A percentile compares a stretch with the other conserved stretches of the same genome.
phyloP scores from a whole-genome alignment of 495 filamentous ascomycete genomes.

The Pyrenula aspistea region DNA sequence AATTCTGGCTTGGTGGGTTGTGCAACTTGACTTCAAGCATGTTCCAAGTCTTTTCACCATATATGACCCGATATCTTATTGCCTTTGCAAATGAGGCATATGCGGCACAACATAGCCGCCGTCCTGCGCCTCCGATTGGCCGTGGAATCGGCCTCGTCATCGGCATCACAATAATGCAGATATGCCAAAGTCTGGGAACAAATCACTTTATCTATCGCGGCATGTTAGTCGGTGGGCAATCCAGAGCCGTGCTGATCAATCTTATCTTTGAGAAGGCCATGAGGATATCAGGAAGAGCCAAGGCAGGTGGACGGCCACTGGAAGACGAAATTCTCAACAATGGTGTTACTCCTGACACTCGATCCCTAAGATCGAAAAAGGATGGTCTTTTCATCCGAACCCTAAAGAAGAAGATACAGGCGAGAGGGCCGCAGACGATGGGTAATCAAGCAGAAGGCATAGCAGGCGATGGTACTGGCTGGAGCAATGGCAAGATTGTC shows the following conservation, averaged over 20 bases:
- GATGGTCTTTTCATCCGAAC: conserved; percentile 29
- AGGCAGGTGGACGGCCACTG: conserved; percentile 47
- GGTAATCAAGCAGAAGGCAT: conserved; percentile 29
- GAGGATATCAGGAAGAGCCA: conserved; percentile 67
- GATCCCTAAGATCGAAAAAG: conserved; percentile 25
- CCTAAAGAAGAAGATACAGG: conserved; percentile 20
- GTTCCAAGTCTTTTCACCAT: conserved; percentile 63
- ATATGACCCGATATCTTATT: conserved; percentile 63
- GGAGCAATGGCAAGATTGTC: conserved; percentile 82
- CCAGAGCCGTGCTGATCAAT: conserved; percentile 60
- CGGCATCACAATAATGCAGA: conserved; percentile 67
- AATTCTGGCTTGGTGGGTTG: conserved; percentile 73
- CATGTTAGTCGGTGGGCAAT: conserved; percentile 69
- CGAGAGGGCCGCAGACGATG: conserved; percentile 18
- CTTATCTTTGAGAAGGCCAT: conserved; percentile 74
- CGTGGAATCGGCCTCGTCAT: conserved; percentile 61
- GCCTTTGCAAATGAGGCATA: conserved; percentile 72
- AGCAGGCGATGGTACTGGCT: conserved; percentile 60
- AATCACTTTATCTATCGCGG: conserved; percentile 77
- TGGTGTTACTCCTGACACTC: conserved; percentile 6
- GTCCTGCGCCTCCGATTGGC: conserved; percentile 47
- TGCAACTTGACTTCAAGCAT: conserved; percentile 64
- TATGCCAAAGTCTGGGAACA: conserved; percentile 54
- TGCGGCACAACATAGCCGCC: conserved; percentile 30
- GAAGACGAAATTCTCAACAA: conserved; percentile 18